Evolutionary conservation across 306 rosid species (phyloP).

Genomic region (Begonia loranthoides): DNA sequence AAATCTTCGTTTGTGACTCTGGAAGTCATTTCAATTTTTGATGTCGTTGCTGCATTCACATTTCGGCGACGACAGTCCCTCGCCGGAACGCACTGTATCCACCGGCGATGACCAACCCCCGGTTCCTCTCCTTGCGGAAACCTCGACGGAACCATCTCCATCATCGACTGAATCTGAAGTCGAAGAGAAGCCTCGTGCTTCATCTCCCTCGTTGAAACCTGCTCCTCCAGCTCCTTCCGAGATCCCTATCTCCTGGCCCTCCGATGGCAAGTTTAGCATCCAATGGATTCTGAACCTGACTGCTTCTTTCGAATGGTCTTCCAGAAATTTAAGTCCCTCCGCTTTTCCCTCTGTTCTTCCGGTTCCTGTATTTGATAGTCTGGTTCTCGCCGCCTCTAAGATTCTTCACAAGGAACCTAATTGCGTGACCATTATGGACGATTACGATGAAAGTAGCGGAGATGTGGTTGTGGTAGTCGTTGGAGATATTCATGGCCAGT

Average conservation of each 20-base stretch:
- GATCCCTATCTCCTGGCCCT: slow-evolving; percentile 57
- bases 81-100: slow-evolving; percentile 4
- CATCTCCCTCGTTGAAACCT: slow-evolving; percentile 1
- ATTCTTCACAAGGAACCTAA: slow-evolving; percentile 79
- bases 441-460: slow-evolving; percentile 10
- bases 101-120: slow-evolving; percentile 7
- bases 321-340: slow-evolving; percentile 40
- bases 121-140: background rate
- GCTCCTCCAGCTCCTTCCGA: slow-evolving; percentile 15
- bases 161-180: slow-evolving; percentile 6
- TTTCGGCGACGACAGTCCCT: no score
- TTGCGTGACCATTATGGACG: slow-evolving; percentile 35
- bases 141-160: background rate
- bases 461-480: slow-evolving; percentile 30
- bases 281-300: slow-evolving; percentile 50
- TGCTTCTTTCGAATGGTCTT: slow-evolving; percentile 57
- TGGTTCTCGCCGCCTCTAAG: slow-evolving; percentile 60
- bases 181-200: slow-evolving; percentile 8
- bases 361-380: slow-evolving; percentile 46
- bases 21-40: no score
- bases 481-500: slow-evolving; percentile 76
- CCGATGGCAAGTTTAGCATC: slow-evolving; percentile 27
- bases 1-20: no score
- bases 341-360: slow-evolving; percentile 47
- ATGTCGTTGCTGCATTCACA: no score